Percentiles rank a stretch among this genome's conserved stretches.
Evolutionary conservation across 2,329 filamentous ascomycete genomes (phyloP).

Genomic region (Akanthomyces uredinophilus): DNA sequence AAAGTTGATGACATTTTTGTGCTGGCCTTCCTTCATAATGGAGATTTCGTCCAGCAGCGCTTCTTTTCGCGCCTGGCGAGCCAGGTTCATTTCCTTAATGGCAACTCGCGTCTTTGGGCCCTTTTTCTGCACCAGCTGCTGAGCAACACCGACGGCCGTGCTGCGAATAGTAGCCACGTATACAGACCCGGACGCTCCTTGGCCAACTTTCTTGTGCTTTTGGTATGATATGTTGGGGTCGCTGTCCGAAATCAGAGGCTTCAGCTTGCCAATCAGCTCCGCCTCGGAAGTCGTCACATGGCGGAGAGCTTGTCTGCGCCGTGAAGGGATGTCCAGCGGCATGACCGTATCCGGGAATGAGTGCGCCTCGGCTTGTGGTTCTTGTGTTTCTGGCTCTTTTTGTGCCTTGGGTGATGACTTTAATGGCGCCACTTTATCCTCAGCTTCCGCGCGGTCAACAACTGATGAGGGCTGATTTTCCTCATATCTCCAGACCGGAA

Average conservation of each 20-base stretch:
- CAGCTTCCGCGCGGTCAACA: neutral
- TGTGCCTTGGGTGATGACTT: neutral
- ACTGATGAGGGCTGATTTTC: neutral
- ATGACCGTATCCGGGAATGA: neutral
- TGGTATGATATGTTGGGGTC: constrained; percentile 92
- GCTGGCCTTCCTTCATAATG: constrained; percentile 98
- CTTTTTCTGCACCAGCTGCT: constrained; percentile 71
- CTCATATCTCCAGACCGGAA: neutral
- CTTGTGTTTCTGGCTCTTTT: neutral
- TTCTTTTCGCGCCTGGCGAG: constrained; percentile 94
- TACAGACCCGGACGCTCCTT: constrained; percentile 96
- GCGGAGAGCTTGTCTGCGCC: constrained; percentile 5
- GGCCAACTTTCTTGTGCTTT: constrained; percentile 99
- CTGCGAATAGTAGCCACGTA: constrained; percentile 96
- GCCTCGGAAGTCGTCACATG: constrained; percentile 80
- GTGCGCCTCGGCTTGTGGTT: neutral
- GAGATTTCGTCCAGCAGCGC: constrained; percentile 99
- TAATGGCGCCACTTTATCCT: neutral
- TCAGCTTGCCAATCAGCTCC: constrained; percentile 93
- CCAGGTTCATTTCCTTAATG: constrained; percentile 99
- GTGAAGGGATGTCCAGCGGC: constrained; percentile 6
- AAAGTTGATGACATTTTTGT: constrained; percentile 98
- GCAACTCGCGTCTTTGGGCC: constrained; percentile 84
- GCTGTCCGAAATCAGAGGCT: constrained; percentile 90
- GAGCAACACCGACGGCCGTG: constrained; percentile 74